Conservation (phyloP, 1,284 basidiomycete genomes). For the Irpex sp. region DNA sequence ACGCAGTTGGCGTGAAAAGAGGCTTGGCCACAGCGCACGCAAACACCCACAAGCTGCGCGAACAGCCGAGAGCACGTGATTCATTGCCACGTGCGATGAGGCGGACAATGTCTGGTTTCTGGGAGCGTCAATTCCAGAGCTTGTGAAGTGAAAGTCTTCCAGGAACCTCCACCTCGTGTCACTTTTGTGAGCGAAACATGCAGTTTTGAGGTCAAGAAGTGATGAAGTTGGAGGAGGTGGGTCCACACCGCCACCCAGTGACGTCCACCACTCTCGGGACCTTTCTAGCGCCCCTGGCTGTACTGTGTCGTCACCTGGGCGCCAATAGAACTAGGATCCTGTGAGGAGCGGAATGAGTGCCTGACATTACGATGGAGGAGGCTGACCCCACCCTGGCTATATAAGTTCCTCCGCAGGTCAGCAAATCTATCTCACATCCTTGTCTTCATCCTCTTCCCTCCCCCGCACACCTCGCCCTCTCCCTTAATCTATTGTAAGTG, state of each 20-base stretch:
- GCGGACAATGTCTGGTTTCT: no score
- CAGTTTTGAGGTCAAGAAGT: no score
- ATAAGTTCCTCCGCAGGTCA: constrained; percentile 9
- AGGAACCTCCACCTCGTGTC: no score
- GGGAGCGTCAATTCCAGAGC: no score
- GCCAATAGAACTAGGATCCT: no score
- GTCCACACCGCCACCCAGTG: no score
- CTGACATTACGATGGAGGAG: background rate
- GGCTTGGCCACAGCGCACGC: background rate
- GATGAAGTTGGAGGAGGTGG: no score
- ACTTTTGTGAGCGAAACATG: no score
- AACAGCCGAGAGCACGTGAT: background rate
- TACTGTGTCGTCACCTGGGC: background rate
- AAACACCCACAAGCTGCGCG: background rate
- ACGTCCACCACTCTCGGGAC: background rate
- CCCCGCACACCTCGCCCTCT: constrained; percentile 2
- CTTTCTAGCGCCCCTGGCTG: background rate
- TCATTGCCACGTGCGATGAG: background rate
- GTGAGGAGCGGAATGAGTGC: background rate
- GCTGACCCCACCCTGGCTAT: background rate
- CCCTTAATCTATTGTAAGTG: background rate
- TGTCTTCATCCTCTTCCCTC: constrained; percentile 2
- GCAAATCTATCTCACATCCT: background rate
- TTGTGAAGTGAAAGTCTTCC: no score
- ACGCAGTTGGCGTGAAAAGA: background rate